Evolutionary conservation across 768 basidiomycete species (phyloP).

Genomic region (Phlebiopsis gigantea): DNA sequence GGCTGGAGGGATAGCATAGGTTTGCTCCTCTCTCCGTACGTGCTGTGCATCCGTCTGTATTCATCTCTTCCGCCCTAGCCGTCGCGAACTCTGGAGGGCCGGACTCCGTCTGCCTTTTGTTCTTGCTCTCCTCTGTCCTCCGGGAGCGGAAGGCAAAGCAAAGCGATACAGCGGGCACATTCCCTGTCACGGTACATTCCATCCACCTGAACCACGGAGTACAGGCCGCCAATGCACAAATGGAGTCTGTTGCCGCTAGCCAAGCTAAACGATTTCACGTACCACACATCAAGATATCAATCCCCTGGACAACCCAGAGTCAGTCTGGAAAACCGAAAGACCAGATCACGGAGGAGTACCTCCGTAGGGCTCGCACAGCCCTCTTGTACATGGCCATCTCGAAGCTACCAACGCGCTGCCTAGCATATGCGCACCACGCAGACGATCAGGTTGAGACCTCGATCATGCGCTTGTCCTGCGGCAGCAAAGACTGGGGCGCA

Average conservation of each 20-base stretch:
- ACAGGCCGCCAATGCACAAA: constrained; percentile 48
- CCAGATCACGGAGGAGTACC: constrained; percentile 46
- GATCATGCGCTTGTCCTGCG: constrained; percentile 60
- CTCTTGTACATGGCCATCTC: constrained; percentile 45
- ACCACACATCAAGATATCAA: constrained; percentile 37
- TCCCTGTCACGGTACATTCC: constrained; percentile 38
- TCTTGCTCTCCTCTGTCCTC: constrained; percentile 50
- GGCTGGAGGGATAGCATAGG: constrained; percentile 49
- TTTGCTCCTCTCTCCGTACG: constrained; percentile 15
- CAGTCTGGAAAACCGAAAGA: no score
- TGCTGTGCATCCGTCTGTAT: not conserved
- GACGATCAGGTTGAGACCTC: constrained; percentile 85
- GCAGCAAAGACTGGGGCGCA: constrained; percentile 51
- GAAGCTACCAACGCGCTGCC: constrained; percentile 27
- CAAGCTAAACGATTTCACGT: constrained; percentile 40
- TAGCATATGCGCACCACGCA: constrained; percentile 73
- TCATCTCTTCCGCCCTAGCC: constrained; percentile 32
- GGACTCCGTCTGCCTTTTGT: constrained; percentile 77
- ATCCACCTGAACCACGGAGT: constrained; percentile 68
- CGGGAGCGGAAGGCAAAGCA: constrained; percentile 9
- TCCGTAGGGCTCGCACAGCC: constrained; percentile 55
- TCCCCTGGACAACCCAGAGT: constrained; percentile 55
- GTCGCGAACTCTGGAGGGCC: constrained; percentile 80
- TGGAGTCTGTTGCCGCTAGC: constrained; percentile 45
- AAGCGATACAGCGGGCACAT: not conserved